Conservation (phyloP, 2,329 filamentous ascomycete genomes). For the Penicillium freii region DNA sequence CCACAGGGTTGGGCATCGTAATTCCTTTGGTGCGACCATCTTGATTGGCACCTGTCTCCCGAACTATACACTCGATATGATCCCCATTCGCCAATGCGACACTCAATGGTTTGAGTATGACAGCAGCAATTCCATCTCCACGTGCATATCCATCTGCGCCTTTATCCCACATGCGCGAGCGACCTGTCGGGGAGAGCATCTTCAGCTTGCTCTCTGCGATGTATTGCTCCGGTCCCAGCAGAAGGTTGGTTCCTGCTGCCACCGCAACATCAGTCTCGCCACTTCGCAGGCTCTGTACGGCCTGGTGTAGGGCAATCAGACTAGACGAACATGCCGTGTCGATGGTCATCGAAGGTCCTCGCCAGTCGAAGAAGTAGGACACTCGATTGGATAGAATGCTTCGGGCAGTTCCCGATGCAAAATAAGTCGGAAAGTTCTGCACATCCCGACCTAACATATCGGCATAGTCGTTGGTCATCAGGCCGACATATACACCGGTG, state of each 20-base stretch:
- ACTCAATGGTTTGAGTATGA: slow-evolving; percentile 53
- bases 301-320: slow-evolving; percentile 39
- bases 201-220: slow-evolving; percentile 35
- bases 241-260: slow-evolving; percentile 27
- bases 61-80: slow-evolving; percentile 43
- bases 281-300: slow-evolving; percentile 30
- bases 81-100: slow-evolving; percentile 51
- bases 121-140: slow-evolving; percentile 52
- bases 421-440: slow-evolving; percentile 25
- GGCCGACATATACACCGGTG: slow-evolving; percentile 27
- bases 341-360: slow-evolving; percentile 44
- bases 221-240: slow-evolving; percentile 33
- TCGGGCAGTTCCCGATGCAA: slow-evolving; percentile 35
- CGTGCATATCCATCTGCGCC: slow-evolving; percentile 52
- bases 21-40: slow-evolving; percentile 39
- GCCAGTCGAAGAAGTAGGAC: slow-evolving; percentile 39
- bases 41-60: slow-evolving; percentile 36
- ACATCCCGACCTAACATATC: slow-evolving; percentile 24
- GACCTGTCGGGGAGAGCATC: slow-evolving; percentile 53
- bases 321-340: slow-evolving; percentile 50
- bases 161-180: slow-evolving; percentile 50
- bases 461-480: slow-evolving; percentile 31
- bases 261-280: slow-evolving; percentile 29
- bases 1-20: slow-evolving; percentile 36
- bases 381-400: slow-evolving; percentile 43